phyloP scores from a whole-genome alignment of 306 rosid species.

The Castanea sativa region DNA sequence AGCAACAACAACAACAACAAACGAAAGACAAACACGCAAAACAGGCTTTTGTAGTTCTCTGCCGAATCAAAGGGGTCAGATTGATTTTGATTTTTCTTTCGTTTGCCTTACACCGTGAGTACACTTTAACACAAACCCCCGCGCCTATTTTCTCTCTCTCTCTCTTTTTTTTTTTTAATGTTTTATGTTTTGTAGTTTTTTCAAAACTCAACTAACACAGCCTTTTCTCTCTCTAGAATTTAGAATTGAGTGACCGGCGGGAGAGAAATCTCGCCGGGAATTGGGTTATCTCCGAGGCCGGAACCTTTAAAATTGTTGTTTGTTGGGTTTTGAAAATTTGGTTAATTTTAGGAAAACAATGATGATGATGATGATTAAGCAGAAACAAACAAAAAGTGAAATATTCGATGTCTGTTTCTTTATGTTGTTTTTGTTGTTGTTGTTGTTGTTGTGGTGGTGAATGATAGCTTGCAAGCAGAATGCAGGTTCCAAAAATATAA shows the following conservation, averaged over 20 bases:
- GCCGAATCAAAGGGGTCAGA: not conserved
- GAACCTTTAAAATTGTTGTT: conserved; percentile 2
- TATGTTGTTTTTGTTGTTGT: not conserved
- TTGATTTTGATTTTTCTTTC: not conserved
- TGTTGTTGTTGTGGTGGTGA: conserved; percentile 8
- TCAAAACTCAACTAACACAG: conserved; percentile 45
- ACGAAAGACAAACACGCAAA: too few relatives aligned
- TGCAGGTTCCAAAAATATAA: not conserved
- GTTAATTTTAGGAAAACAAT: not conserved
- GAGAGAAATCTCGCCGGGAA: conserved; percentile 54
- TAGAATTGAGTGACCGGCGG: conserved; percentile 55
- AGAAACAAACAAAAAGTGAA: not conserved
- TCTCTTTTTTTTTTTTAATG: not conserved
- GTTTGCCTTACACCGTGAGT: not conserved
- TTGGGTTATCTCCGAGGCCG: conserved; percentile 13
- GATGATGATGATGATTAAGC: conserved; percentile 15
- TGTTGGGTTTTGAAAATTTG: not conserved
- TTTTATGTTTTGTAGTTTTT: not conserved
- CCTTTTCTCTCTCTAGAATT: conserved; percentile 26
- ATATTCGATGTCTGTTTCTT: not conserved
- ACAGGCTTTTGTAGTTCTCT: not conserved
- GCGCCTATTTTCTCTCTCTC: conserved; percentile 40
- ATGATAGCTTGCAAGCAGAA: conserved; percentile 17
- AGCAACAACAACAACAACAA: too few relatives aligned
- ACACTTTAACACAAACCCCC: not conserved